Evolutionary conservation across 73 alveolate species (phyloP).

Genomic region (Tetrahymena elliotti): DNA sequence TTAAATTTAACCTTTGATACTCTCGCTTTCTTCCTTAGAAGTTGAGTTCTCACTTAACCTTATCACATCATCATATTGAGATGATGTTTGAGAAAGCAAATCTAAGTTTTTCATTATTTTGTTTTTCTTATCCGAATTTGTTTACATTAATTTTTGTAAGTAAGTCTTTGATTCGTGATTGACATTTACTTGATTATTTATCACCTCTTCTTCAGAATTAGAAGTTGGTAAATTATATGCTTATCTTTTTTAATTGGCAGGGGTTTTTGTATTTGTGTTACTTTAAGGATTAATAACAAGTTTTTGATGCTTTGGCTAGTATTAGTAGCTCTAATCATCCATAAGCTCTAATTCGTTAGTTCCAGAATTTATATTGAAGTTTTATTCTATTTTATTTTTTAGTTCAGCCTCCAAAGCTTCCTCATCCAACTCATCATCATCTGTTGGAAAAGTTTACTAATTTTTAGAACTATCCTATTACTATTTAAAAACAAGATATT

Average conservation of each 20-base stretch:
- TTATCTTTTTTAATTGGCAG: not conserved
- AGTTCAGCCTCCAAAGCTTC: not conserved
- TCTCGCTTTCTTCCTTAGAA: not conserved
- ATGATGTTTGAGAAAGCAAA: not conserved
- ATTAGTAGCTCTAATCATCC: not conserved
- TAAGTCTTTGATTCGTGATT: not conserved
- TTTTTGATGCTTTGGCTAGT: not conserved
- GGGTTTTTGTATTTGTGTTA: not conserved
- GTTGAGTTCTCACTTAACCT: not conserved
- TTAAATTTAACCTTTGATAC: no score
- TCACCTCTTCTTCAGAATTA: not conserved
- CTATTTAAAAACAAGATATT: not conserved
- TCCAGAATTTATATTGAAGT: not conserved
- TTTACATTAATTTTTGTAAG: not conserved
- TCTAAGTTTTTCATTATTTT: not conserved
- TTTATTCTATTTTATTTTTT: not conserved
- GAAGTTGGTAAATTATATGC: not conserved
- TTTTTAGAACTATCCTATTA: not conserved
- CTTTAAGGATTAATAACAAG: not conserved
- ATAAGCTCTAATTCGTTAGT: not conserved
- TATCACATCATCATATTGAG: not conserved
- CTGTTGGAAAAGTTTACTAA: not conserved
- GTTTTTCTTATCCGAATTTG: not conserved
- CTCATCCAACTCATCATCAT: not conserved
- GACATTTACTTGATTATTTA: not conserved